Evolutionary conservation across 441 rosid species (phyloP).

Genomic region (Jatropha multifida): DNA sequence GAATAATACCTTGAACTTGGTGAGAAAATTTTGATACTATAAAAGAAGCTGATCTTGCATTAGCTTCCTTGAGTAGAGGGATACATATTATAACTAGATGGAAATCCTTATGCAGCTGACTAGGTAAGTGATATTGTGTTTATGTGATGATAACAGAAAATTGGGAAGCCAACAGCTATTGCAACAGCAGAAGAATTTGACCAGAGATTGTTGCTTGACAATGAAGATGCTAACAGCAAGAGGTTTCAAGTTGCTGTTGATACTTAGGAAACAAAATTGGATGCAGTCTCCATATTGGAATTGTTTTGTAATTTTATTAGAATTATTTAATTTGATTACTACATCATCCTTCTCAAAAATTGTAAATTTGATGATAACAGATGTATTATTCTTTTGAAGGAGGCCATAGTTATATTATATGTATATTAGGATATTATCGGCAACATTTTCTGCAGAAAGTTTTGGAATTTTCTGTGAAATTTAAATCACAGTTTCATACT

Average conservation of each 20-base stretch:
- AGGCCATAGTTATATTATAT: background rate
- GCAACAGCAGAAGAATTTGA: constrained; percentile 25
- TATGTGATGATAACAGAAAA: constrained; percentile 5
- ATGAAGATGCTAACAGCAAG: constrained; percentile 26
- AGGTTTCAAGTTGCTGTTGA: constrained; percentile 20
- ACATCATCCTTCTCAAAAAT: background rate
- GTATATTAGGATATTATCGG: background rate
- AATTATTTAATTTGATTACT: background rate
- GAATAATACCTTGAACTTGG: background rate
- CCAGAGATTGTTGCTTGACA: constrained; percentile 21
- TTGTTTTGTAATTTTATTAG: background rate
- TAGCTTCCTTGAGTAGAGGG: background rate
- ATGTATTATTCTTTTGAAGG: background rate
- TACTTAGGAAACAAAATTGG: background rate
- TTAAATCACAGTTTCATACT: background rate
- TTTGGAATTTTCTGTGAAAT: constrained; percentile 1
- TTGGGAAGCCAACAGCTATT: constrained; percentile 7
- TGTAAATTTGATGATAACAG: background rate
- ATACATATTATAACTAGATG: background rate
- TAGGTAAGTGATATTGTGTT: background rate
- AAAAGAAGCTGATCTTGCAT: background rate
- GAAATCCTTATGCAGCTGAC: background rate
- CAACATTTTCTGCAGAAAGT: background rate
- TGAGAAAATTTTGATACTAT: background rate
- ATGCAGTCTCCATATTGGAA: background rate